Conservation (phyloP, 495 filamentous ascomycete species). For the Tirmania nivea region DNA sequence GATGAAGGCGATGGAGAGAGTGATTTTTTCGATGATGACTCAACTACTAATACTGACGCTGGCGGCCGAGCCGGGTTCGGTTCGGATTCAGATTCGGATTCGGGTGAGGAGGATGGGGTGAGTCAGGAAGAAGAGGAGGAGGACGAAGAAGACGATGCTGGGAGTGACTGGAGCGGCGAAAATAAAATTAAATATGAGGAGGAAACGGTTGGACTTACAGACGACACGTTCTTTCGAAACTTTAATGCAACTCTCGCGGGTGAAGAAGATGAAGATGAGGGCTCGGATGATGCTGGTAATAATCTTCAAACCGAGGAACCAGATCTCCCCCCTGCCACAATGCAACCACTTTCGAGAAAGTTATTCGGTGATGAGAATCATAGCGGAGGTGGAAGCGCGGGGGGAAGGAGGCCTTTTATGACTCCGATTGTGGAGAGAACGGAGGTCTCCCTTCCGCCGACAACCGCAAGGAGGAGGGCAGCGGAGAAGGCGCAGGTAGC, state of each 20-base stretch:
- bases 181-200: slow-evolving; percentile 1
- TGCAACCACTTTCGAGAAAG: slow-evolving; percentile 29
- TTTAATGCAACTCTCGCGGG: slow-evolving; percentile 8
- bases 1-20: slow-evolving; percentile 44
- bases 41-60: slow-evolving; percentile 22
- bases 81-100: neutral
- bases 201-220: neutral
- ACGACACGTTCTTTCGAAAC: slow-evolving; percentile 7
- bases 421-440: slow-evolving; percentile 93
- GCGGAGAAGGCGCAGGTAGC: neutral
- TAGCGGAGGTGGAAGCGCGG: slow-evolving; percentile 35
- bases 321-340: slow-evolving; percentile 18
- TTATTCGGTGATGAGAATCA: slow-evolving; percentile 35
- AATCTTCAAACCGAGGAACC: slow-evolving; percentile 9
- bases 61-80: slow-evolving; percentile 8
- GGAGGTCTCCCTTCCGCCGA: slow-evolving; percentile 36
- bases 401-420: slow-evolving; percentile 89
- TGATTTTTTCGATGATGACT: slow-evolving; percentile 33
- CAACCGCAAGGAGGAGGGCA: slow-evolving; percentile 8
- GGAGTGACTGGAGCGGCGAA: slow-evolving; percentile 11
- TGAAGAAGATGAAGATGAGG: slow-evolving; percentile 11
- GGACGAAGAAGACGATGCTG: slow-evolving; percentile 21
- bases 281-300: slow-evolving; percentile 6
- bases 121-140: slow-evolving; percentile 21
- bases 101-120: neutral